Percentiles rank a stretch among this genome's conserved stretches.
Evolutionary conservation across 208 protist species (phyloP).

Genomic region (Trypanosoma theileri): DNA sequence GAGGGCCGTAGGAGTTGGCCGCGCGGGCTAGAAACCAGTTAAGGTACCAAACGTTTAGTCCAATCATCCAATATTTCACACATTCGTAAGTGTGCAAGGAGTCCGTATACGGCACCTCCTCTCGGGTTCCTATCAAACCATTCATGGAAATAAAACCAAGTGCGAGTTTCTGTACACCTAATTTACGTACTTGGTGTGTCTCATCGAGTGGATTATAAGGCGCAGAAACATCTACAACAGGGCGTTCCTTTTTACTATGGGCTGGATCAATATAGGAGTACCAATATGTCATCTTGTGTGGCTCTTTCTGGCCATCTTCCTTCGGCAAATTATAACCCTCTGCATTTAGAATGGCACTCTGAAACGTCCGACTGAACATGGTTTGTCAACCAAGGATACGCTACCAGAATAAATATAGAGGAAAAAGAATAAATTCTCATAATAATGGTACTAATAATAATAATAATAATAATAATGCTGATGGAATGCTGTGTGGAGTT

Average conservation of each 20-base stretch:
- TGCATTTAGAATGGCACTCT: constrained; percentile 44
- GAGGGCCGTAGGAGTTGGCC: constrained; percentile 37
- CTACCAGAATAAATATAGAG: not conserved
- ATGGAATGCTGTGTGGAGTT: not conserved
- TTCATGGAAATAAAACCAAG: constrained; percentile 67
- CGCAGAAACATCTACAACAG: constrained; percentile 75
- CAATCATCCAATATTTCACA: constrained; percentile 61
- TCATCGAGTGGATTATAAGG: constrained; percentile 82
- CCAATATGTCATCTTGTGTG: constrained; percentile 61
- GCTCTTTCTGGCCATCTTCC: constrained; percentile 34
- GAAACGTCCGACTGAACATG: constrained; percentile 71
- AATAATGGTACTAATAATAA: too few species aligned
- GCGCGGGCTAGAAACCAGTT: constrained; percentile 59
- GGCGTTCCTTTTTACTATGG: constrained; percentile 31
- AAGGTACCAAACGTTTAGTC: constrained; percentile 59
- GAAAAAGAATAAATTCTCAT: too few species aligned
- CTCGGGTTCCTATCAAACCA: constrained; percentile 60
- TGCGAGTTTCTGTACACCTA: constrained; percentile 64
- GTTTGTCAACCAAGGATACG: too few species aligned
- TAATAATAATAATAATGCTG: too few species aligned
- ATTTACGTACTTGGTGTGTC: constrained; percentile 69
- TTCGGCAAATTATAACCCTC: constrained; percentile 58
- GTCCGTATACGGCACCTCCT: constrained; percentile 85
- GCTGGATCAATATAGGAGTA: constrained; percentile 57
- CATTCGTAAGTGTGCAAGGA: constrained; percentile 73